Base-by-base conservation (phyloP, 306 rosid species). In the Cicer cuneatum region DNA sequence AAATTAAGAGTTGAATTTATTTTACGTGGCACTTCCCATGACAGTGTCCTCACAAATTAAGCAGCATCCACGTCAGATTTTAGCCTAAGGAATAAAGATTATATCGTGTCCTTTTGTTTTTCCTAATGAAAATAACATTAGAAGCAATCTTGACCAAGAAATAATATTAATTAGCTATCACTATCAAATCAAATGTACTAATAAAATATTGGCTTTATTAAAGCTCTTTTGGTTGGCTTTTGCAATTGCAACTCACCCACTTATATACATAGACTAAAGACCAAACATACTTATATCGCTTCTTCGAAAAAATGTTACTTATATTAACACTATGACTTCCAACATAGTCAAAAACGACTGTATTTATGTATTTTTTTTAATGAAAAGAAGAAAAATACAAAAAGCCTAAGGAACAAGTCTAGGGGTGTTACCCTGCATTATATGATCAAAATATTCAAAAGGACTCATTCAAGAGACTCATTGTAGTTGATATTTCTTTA, bases 21-120 rank as follows among this genome's bases (percentile, higher is more conserved):
- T 60, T 63, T 64, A 72, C 67, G 76, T 72, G 82, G 68, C 47
- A 66, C 58, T 10, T 14, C 45, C 4, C 43, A 42, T 45, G 69
- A 74, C 70, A 64, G 60, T 72, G 43, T 43, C 40, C 39, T 49
- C 38, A 47, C 52, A 21, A 14, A 39, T 21, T 60, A 19, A 45
- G 48, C 73, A 49, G 71, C 49, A 54, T 29, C 74, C 72, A 38
- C 53, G n/a, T 66, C 5, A 14, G 12, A 75, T 29, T 42, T 13
- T 18, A 67, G 24, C 58, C 21, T 12, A 2, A 2, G 37, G 49
- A 18, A 5, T 7, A 42, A 7, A 8, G 2, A 19, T 24, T 7
- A 29, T 35, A 9, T 5, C 29, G 42, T 73, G 35, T 16, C 18
- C 18, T 71, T 13, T 74, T 13, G 12, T 2, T 47, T 72, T 73